Evolutionary conservation across 306 rosid species (phyloP), one percentile per base, ranked within the genome.

Genomic region (Cucurbita moschata): DNA sequence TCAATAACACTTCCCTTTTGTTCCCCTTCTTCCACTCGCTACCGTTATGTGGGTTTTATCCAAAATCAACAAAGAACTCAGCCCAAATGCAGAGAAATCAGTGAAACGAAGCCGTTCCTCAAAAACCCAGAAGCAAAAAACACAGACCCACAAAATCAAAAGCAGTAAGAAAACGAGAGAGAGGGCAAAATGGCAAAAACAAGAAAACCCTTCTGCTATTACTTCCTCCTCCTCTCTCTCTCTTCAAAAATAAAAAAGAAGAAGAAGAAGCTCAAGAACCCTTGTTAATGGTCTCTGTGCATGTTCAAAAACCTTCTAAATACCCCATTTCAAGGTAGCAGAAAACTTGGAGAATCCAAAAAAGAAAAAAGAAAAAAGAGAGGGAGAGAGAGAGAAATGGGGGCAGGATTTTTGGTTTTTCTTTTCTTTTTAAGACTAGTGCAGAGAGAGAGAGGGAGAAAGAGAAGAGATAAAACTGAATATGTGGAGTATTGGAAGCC

Each of bases 401-500:
- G 19, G n/a, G 5, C 44, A 43, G 38, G 58, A 30, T 19, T 70
- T 35, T 61, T 6, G 1, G 2, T 4, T 53, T 11, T 47, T 26
- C 5, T 11, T 58, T 11, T 1, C 15, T 59, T 49, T 69, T 69
- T 16, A 70, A 70, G 74, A 35, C 14, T 50, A 50, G 57, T 37
- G 60, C 60, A 71, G 46, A 9, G 60, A 71, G 54, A 60, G 42
- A 75, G 53, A 3, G 60, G 10, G 10, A 43, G 60, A 21, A 59
- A 71, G 44, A 76, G 50, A 57, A 77, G 50, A 80, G 91, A 88
- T 87, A 87, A 86, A 89, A 77, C 78, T 77, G 54, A 81, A 59
- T 72, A 91, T 88, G 99, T 94, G 97, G 99, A 94, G 61, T 82
- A 79, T 73, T 79, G 82, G 88, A 91, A 91, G 87, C 99, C 99